phyloP scores from a whole-genome alignment of 2,329 filamentous ascomycete species.

The Colletotrichum trifolii region DNA sequence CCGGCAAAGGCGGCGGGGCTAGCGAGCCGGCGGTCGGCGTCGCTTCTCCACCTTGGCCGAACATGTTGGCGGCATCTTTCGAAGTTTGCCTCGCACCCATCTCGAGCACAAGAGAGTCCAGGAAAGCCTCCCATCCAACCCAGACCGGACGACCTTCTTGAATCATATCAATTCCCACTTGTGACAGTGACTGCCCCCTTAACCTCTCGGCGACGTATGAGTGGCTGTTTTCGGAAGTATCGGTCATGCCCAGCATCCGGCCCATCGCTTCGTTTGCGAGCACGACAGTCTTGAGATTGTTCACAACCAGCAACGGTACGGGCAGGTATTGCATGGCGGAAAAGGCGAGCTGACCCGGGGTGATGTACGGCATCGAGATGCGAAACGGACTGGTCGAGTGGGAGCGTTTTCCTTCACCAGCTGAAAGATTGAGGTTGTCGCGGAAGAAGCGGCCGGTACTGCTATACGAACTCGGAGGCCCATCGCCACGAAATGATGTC shows the following conservation, averaged over 20 bases:
- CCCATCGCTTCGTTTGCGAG: constrained; percentile 83
- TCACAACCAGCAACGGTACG: constrained; percentile 76
- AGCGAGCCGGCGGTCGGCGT: constrained; percentile 49
- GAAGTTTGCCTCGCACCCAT: constrained; percentile 45
- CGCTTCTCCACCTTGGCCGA: constrained; percentile 44
- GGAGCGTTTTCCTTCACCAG: constrained; percentile 43
- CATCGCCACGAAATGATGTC: constrained; percentile 15
- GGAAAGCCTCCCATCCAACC: constrained; percentile 68
- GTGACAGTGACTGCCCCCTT: constrained; percentile 72
- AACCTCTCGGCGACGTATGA: constrained; percentile 67
- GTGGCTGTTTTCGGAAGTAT: constrained; percentile 51
- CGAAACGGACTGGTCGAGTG: constrained; percentile 50
- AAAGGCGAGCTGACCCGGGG: constrained; percentile 68
- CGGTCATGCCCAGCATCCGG: constrained; percentile 70
- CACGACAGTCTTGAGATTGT: constrained; percentile 74
- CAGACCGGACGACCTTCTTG: constrained; percentile 72
- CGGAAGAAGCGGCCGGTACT: constrained; percentile 50
- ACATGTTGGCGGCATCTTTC: constrained; percentile 28
- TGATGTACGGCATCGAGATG: constrained; percentile 58
- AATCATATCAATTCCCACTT: constrained; percentile 79
- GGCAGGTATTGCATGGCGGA: constrained; percentile 80
- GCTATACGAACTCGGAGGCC: constrained; percentile 12
- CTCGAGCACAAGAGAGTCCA: constrained; percentile 63
- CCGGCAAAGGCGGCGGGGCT: constrained; percentile 36
- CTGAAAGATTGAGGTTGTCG: constrained; percentile 41